Conservation (phyloP, 192 early-diverging fungal species). For the Spizellomyces sp. region DNA sequence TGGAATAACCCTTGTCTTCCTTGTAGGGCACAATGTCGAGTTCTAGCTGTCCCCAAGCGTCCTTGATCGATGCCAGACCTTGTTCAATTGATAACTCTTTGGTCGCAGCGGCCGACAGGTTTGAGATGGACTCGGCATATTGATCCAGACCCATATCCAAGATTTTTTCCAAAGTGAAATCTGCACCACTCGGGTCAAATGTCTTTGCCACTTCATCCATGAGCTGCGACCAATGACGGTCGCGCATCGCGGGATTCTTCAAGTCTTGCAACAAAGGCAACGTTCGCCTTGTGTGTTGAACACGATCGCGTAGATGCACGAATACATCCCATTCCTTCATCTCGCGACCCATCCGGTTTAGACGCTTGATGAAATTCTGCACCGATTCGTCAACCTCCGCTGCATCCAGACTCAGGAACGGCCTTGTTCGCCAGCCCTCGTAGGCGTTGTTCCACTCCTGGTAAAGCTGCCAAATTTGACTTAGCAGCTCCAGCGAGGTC, state of each 20-base stretch:
- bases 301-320: constrained; percentile 48
- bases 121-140: constrained; percentile 52
- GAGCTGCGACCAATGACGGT: constrained; percentile 60
- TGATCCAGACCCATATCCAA: constrained; percentile 60
- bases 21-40: constrained; percentile 63
- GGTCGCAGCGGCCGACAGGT: constrained; percentile 52
- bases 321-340: constrained; percentile 66
- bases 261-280: constrained; percentile 58
- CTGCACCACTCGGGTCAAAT: constrained; percentile 43
- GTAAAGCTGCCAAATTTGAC: constrained; percentile 48
- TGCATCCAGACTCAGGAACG: constrained; percentile 53
- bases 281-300: constrained; percentile 53
- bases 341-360: constrained; percentile 55
- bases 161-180: constrained; percentile 62
- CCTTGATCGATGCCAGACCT: constrained; percentile 48
- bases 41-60: constrained; percentile 50
- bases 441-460: constrained; percentile 56
- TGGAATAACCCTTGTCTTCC: constrained; percentile 61
- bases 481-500: constrained; percentile 48
- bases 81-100: constrained; percentile 64
- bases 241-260: constrained; percentile 57
- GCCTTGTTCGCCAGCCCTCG: constrained; percentile 47
- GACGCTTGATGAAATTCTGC: constrained; percentile 52
- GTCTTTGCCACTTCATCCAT: constrained; percentile 65
- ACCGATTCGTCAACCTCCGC: constrained; percentile 57